Evolutionary conservation across 2,329 filamentous ascomycete species (phyloP).

Genomic region (Sphaerulina populicola): DNA sequence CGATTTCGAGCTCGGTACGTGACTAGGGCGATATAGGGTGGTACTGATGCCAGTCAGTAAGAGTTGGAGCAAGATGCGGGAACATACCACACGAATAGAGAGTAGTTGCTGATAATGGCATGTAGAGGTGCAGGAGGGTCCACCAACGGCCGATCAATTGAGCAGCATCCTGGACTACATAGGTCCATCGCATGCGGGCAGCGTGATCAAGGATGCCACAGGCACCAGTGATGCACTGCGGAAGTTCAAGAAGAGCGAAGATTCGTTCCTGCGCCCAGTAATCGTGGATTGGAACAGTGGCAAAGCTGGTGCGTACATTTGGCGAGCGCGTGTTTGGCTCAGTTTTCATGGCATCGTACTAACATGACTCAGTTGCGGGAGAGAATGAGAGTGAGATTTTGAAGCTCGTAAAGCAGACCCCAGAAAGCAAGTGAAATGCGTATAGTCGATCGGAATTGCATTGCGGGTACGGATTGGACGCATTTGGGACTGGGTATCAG

Average conservation of each 20-base stretch:
- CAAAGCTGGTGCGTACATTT: conserved; percentile 51
- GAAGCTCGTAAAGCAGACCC: conserved; percentile 59
- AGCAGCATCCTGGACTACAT: conserved; percentile 78
- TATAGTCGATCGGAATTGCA: not conserved
- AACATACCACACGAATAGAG: not conserved
- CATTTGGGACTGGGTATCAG: not conserved
- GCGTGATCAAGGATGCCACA: conserved; percentile 66
- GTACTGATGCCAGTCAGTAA: not conserved
- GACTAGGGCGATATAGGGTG: not conserved
- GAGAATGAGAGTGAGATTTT: conserved; percentile 84
- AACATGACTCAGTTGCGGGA: conserved; percentile 49
- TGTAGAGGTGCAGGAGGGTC: conserved; percentile 63
- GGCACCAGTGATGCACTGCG: conserved; percentile 69
- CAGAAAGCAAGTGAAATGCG: conserved; percentile 29
- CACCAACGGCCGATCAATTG: conserved; percentile 75
- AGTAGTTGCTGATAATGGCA: conserved; percentile 5
- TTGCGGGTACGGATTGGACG: not conserved
- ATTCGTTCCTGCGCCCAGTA: conserved; percentile 66
- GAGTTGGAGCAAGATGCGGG: not conserved
- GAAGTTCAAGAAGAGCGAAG: conserved; percentile 61
- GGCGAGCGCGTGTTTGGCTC: too few species aligned
- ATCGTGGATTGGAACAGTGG: conserved; percentile 94
- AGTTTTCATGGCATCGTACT: not conserved
- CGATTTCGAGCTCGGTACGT: conserved; percentile 64
- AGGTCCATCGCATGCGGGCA: conserved; percentile 51